Evolutionary conservation across 257 asterid genomes (phyloP), one percentile per base, ranked within the genome.

Genomic region (Fraxinus quadrangulata): DNA sequence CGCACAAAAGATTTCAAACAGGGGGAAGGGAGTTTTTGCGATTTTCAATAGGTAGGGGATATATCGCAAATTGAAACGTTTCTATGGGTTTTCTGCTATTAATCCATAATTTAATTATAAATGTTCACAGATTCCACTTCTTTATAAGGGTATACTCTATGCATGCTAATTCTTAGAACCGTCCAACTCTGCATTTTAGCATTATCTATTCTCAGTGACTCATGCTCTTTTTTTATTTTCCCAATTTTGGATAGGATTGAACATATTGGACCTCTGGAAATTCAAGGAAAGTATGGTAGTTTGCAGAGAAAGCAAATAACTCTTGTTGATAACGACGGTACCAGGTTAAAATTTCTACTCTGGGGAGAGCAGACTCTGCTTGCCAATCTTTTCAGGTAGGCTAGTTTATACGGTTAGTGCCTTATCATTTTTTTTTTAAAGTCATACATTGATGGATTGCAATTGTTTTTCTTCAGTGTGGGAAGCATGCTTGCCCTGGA

Each of bases 401-500:
- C 42, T 67, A 70, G 67, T 56, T 76, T 24, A 65, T 31, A 33
- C 51, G 63, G 24, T 67, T 76, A 24, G 51, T 59, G 76, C 33
- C 76, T 81, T 51, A 39, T 1, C 77, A 24, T 36, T 54, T 39
- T 13, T 72, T 49, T 36, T 19, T 19, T 33, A 6, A 37, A 37
- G 31, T 72, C 9, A 54, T 36, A 16, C 21, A 61, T 47, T 26
- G 51, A 34, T 21, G 59, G 73, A 73, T 81, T 81, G 80, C 78
- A 14, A 70, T 78, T 72, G 47, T 49, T 75, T 80, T 67, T 51
- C 65, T 84, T 82, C 94, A 93, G 99, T 72, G 89, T 88, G 40
- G 99, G 99, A 83, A 92, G 98, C 79, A 93, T 88, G 89, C 97
- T 96, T 61, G 99, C 98, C 74, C 81, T 96, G 76, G 98, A 93